Percentiles rank a stretch among this genome's conserved stretches.
Conservation (phyloP, 1,284 basidiomycete species). For the Cutaneotrichosporon dermatis region DNA sequence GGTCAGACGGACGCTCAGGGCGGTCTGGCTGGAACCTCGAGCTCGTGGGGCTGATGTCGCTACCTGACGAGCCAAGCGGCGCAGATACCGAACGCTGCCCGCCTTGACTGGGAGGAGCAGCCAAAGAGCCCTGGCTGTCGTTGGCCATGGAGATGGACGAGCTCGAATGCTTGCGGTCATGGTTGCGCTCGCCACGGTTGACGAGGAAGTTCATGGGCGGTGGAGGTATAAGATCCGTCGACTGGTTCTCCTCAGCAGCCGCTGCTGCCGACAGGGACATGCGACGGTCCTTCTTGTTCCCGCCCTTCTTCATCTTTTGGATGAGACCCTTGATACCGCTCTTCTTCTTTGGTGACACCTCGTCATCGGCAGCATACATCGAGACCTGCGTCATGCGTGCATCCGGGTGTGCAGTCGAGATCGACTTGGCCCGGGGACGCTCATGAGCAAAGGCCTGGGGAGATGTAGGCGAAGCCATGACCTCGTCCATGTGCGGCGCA, state of each 20-base stretch:
- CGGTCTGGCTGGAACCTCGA: constrained; percentile 30
- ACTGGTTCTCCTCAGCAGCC: constrained; percentile 45
- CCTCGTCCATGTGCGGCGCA: not conserved
- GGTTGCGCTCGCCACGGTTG: constrained; percentile 50
- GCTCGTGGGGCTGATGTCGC: constrained; percentile 36
- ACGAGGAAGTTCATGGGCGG: constrained; percentile 80
- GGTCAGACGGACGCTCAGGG: constrained; percentile 1
- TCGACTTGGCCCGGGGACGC: constrained; percentile 1
- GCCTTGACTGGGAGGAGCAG: not conserved
- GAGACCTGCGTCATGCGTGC: constrained; percentile 38
- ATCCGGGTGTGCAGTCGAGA: constrained; percentile 10
- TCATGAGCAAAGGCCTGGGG: not conserved
- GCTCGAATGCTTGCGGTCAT: constrained; percentile 32
- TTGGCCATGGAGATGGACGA: constrained; percentile 34
- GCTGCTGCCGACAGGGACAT: constrained; percentile 57
- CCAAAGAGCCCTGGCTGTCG: constrained; percentile 9
- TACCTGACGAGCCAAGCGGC: constrained; percentile 23
- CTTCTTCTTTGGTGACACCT: constrained; percentile 58
- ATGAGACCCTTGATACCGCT: constrained; percentile 77
- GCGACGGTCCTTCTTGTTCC: constrained; percentile 52
- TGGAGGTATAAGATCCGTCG: constrained; percentile 63
- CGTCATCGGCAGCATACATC: constrained; percentile 23
- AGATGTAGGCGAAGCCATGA: not conserved
- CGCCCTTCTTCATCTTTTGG: constrained; percentile 57
- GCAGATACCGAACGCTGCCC: constrained; percentile 40